These are phyloP conservation scores for Axilococcus clingmanii DNA, from an alignment of 139 green algal genomes.

Conservation along the genomic window DNA sequence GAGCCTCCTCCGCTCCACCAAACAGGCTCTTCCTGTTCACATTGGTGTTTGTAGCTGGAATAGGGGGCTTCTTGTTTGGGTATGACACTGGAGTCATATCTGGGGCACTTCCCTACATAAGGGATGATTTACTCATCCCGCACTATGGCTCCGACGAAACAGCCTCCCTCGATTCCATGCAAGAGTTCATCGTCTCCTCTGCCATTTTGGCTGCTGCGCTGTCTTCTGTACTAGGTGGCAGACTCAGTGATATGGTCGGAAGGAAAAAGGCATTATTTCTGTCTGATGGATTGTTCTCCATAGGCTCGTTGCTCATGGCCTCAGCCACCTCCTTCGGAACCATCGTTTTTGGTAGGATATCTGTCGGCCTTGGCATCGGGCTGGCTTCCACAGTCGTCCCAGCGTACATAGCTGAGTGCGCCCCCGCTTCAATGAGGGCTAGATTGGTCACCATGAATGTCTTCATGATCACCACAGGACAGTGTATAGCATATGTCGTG, in stretches of 20 bases:
- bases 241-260: constrained; percentile 32
- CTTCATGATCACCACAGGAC: constrained; percentile 53
- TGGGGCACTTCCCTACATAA: constrained; percentile 62
- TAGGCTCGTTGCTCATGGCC: constrained; percentile 34
- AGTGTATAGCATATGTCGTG: constrained; percentile 55
- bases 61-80: neutral
- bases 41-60: neutral
- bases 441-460: constrained; percentile 52
- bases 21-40: no score
- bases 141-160: constrained; percentile 6
- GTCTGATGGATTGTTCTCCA: constrained; percentile 37
- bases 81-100: constrained; percentile 32
- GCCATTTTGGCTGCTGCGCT: constrained; percentile 35
- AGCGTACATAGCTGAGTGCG: constrained; percentile 52
- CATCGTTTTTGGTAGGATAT: constrained; percentile 23
- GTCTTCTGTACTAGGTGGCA: constrained; percentile 38
- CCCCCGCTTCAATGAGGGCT: constrained; percentile 17
- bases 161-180: constrained; percentile 15
- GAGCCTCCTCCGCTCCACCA: no score
- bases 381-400: constrained; percentile 47
- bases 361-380: constrained; percentile 49
- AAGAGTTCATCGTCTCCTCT: constrained; percentile 38
- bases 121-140: constrained; percentile 44
- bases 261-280: constrained; percentile 27
- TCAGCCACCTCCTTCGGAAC: neutral